Evolutionary conservation across 768 basidiomycete species (phyloP).

Genomic region (Coprinopsis cinerea): DNA sequence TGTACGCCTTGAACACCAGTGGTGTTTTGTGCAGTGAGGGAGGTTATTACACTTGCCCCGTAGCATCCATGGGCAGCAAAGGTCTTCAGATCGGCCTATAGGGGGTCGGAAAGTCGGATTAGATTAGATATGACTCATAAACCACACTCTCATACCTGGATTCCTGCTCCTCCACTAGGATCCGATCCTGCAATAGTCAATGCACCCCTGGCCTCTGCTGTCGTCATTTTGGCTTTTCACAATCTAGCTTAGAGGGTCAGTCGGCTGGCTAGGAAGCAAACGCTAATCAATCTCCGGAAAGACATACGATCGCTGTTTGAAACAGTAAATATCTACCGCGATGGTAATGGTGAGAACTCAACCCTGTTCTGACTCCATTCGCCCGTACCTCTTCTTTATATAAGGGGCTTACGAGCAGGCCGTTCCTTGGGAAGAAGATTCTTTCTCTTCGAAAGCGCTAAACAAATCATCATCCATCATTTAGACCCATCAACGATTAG

Average conservation of each 20-base stretch:
- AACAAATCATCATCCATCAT: no score
- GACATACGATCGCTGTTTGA: neutral
- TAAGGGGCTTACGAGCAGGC: no score
- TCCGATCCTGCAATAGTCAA: conserved; percentile 81
- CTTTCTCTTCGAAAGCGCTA: no score
- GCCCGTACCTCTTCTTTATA: no score
- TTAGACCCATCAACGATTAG: no score
- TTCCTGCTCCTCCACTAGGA: conserved; percentile 82
- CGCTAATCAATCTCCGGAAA: no score
- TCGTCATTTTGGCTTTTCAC: neutral
- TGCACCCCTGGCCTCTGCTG: conserved; percentile 23
- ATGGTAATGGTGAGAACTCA: no score
- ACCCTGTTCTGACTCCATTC: no score
- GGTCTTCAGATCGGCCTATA: conserved; percentile 80
- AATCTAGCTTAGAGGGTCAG: neutral
- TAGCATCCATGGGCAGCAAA: conserved; percentile 76
- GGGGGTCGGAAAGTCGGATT: neutral
- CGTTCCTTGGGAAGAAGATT: no score
- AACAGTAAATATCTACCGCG: no score
- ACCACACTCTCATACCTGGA: conserved; percentile 49
- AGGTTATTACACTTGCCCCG: conserved; percentile 78
- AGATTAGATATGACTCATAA: neutral
- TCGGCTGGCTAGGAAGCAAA: no score
- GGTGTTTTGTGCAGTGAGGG: conserved; percentile 87
- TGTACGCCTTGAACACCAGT: conserved; percentile 74